These are phyloP conservation scores for Brassica nigra DNA, from an alignment of 345 rosid species.

Conservation along the genomic window DNA sequence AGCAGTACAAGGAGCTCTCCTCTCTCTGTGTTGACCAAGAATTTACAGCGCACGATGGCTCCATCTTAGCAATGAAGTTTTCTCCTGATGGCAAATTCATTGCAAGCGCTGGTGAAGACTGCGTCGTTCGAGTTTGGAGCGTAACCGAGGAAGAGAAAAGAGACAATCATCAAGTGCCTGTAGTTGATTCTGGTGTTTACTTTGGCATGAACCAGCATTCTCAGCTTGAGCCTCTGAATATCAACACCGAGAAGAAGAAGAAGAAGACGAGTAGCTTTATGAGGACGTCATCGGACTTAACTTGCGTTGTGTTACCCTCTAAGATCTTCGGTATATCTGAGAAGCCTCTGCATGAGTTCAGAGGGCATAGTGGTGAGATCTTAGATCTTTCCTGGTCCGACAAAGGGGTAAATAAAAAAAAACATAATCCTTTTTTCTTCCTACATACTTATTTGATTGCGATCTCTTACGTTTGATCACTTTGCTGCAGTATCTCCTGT, in stretches of 20 bases:
- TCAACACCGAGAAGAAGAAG: slow-evolving; percentile 39
- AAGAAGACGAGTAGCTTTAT: slow-evolving; percentile 44
- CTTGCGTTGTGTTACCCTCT: slow-evolving; percentile 67
- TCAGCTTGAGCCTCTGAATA: slow-evolving; percentile 43
- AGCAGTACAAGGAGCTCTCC: slow-evolving; percentile 63
- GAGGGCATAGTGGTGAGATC: slow-evolving; percentile 65
- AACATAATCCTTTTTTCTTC: not conserved
- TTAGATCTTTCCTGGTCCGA: slow-evolving; percentile 84
- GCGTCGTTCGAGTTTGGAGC: slow-evolving; percentile 70
- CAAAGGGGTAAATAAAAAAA: slow-evolving; percentile 53
- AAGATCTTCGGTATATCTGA: slow-evolving; percentile 59
- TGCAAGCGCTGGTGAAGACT: slow-evolving; percentile 79
- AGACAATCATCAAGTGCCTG: slow-evolving; percentile 41
- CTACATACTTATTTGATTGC: not conserved
- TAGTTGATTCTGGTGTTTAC: slow-evolving; percentile 57
- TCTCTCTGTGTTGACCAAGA: slow-evolving; percentile 69
- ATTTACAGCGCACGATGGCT: slow-evolving; percentile 67
- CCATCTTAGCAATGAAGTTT: slow-evolving; percentile 72
- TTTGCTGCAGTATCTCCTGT: slow-evolving; percentile 56
- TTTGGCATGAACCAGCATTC: slow-evolving; percentile 56
- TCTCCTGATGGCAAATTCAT: slow-evolving; percentile 67
- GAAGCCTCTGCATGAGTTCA: slow-evolving; percentile 71
- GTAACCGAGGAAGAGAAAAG: slow-evolving; percentile 55
- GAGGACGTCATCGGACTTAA: slow-evolving; percentile 51
- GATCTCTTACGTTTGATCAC: not conserved